Evolutionary conservation across 805 yeast genomes (phyloP).

Genomic region (Komagataella ulmi): DNA sequence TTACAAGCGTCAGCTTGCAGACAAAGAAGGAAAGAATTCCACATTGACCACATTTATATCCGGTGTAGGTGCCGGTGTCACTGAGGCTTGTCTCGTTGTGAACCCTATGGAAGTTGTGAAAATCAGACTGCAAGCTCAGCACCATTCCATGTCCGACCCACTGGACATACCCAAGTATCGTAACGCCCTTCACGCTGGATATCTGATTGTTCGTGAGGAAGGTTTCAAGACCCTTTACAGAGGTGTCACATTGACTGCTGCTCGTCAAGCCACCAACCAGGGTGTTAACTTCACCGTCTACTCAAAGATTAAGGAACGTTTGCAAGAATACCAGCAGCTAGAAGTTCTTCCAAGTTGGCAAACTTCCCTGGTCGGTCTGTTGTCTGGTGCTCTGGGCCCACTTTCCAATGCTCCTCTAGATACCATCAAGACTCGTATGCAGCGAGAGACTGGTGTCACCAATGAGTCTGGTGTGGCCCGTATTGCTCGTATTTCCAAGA

Average conservation of each 20-base stretch:
- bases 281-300: constrained; percentile 97
- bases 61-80: constrained; percentile 95
- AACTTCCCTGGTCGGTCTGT: constrained; percentile 80
- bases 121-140: constrained; percentile 92
- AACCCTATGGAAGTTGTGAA: constrained; percentile 97
- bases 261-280: constrained; percentile 96
- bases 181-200: constrained; percentile 86
- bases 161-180: constrained; percentile 72
- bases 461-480: constrained; percentile 58
- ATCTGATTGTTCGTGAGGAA: constrained; percentile 77
- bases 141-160: constrained; percentile 80
- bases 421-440: constrained; percentile 94
- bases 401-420: constrained; percentile 95
- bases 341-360: constrained; percentile 80
- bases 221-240: constrained; percentile 82
- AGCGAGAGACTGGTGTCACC: constrained; percentile 66
- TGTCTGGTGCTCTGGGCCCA: constrained; percentile 96
- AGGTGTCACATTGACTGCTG: constrained; percentile 92
- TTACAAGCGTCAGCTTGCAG: constrained; percentile 57
- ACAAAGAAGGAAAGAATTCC: constrained; percentile 44
- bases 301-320: constrained; percentile 63
- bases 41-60: constrained; percentile 74
- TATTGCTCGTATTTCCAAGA: constrained; percentile 68
- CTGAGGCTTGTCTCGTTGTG: constrained; percentile 90
- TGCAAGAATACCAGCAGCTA: constrained; percentile 46